Conservation (phyloP, 352 stramenopile genomes). For the Pythium scleroteichum region DNA sequence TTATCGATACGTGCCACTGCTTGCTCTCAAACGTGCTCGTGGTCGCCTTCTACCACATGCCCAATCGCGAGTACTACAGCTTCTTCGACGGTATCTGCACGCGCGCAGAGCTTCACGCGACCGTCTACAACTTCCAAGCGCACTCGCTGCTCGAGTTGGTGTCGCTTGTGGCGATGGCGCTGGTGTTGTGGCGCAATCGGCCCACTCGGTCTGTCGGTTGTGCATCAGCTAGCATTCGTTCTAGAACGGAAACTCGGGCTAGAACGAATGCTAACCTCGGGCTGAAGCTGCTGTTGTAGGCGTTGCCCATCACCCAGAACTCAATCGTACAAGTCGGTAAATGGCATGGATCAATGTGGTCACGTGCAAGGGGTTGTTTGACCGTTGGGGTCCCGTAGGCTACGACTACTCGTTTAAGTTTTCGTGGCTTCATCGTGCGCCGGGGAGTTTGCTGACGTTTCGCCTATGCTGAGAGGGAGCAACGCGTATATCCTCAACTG, state of each 20-base stretch:
- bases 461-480: too few species aligned
- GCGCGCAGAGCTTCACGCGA: not conserved
- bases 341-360: not conserved
- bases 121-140: not conserved
- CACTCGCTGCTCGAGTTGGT: constrained; percentile 10
- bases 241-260: too few species aligned
- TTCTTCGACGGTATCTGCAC: constrained; percentile 21
- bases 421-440: constrained; percentile 19
- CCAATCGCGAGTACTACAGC: constrained; percentile 29
- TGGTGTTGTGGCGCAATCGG: constrained; percentile 7
- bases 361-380: not conserved
- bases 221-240: constrained; percentile 23
- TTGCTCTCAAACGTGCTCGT: constrained; percentile 13
- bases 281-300: constrained; percentile 18
- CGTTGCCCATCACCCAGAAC: constrained; percentile 15
- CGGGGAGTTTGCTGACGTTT: too few species aligned
- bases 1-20: not conserved
- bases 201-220: constrained; percentile 9
- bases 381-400: not conserved
- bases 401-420: constrained; percentile 30
- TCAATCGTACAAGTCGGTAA: constrained; percentile 11
- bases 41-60: constrained; percentile 29
- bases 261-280: constrained; percentile 13
- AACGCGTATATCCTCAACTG: too few species aligned
- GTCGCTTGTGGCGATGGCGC: not conserved